Conservation (phyloP, 192 early-diverging fungal species). For the Funneliformis geosporum region DNA sequence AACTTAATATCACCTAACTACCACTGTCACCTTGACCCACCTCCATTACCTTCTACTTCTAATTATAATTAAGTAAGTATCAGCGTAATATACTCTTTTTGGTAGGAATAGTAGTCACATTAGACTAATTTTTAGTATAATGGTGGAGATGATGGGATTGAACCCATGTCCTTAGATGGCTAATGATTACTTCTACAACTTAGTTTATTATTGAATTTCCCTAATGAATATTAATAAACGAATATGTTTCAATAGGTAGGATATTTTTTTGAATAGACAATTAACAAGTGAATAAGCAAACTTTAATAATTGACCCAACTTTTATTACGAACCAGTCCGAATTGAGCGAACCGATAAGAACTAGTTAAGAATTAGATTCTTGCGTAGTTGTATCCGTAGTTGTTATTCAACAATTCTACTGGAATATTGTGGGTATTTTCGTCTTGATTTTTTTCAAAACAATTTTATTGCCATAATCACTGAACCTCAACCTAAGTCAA, state of each 20-base stretch:
- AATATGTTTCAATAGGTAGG: background rate
- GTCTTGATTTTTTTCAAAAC: constrained; percentile 18
- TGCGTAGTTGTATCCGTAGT: constrained; percentile 7
- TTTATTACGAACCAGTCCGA: constrained; percentile 10
- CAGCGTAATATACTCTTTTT: too few relatives aligned
- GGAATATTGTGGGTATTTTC: background rate
- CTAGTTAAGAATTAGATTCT: constrained; percentile 19
- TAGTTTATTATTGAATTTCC: constrained; percentile 21
- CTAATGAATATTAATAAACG: constrained; percentile 14
- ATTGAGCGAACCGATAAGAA: constrained; percentile 19
- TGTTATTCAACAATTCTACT: background rate
- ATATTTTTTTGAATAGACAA: background rate
- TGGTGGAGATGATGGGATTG: constrained; percentile 25
- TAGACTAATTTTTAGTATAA: too few relatives aligned
- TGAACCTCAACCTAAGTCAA: constrained; percentile 16
- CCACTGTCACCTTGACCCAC: too few relatives aligned
- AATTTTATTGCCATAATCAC: constrained; percentile 9
- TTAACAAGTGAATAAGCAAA: constrained; percentile 25
- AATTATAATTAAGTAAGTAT: too few relatives aligned
- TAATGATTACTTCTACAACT: constrained; percentile 20
- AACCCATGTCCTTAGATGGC: constrained; percentile 19
- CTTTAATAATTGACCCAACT: constrained; percentile 5
- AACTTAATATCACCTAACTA: too few relatives aligned
- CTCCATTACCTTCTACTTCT: too few relatives aligned
- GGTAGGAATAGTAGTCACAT: too few relatives aligned